Evolutionary conservation across 768 basidiomycete species (phyloP), one percentile per base, ranked within the genome.

Genomic region (Harrya chromipes): DNA sequence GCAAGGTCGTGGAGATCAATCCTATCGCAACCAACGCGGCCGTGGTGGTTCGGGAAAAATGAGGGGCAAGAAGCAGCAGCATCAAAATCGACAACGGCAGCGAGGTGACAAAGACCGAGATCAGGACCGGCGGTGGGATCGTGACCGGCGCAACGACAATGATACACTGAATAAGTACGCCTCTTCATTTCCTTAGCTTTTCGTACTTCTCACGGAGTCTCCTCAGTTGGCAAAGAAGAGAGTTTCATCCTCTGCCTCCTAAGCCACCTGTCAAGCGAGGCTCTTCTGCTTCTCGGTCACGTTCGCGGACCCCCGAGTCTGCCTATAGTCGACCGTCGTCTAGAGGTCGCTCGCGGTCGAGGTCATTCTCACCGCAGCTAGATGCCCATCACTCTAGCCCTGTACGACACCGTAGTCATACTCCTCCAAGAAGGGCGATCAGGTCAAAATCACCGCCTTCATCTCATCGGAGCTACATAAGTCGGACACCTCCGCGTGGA

Each of bases 131-230:
- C 57, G 57, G 11, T 65, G 65, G 59, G 69, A 70, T 48, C 73
- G 72, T 21, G 73, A 72, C 55, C 76, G 76, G 55, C 70, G 74
- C 46, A 70, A 67, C 21, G 84, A 88, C 38, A 85, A 89, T 47
- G 75, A 78, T n/a, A 78, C 76, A 58, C 65, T 83, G 44, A 90
- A 90, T 68, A 90, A 90, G 89, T 91, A 67, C 40, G 83, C 68
- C 12, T 34, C 41, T 19, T 44, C 31, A 50, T 49, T 42, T 47
- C 13, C 46, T 27, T 48, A 10, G 40, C 34, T 34, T 35, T 45
- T 54, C 37, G 43, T 46, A 29, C 40, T 55, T 29, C 47, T 55
- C 33, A 58, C 33, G 16, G 11, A 10, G 7, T 17, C 48, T 41
- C 43, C 57, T 9, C 56, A 90, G 86, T 59, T 89, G 87, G 87